These are phyloP conservation scores for Parsonsia alboflavescens DNA, from an alignment of 257 asterid species.

Conservation along the genomic window DNA sequence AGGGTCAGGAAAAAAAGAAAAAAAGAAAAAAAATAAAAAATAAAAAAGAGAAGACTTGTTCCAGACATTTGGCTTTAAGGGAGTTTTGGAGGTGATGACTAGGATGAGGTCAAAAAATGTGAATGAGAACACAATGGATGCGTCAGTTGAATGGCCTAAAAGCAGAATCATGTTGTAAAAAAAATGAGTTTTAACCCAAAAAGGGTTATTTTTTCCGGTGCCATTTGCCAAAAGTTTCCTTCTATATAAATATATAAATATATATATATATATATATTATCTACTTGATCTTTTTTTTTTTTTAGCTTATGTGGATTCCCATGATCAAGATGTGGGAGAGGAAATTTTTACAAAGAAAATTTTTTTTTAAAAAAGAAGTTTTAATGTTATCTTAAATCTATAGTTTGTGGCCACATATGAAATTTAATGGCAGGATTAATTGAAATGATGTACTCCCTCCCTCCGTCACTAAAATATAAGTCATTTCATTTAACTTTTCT, in stretches of 20 bases:
- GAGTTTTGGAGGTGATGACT: constrained; percentile 19
- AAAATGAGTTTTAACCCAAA: neutral
- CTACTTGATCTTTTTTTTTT: neutral
- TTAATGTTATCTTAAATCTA: too few relatives aligned
- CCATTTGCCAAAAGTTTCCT: neutral
- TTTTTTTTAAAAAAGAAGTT: too few relatives aligned
- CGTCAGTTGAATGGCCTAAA: neutral
- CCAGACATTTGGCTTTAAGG: constrained; percentile 20
- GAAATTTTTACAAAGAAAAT: neutral
- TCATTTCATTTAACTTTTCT: too few relatives aligned
- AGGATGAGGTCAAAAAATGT: constrained; percentile 9
- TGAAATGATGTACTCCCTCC: too few relatives aligned
- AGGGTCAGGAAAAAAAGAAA: neutral
- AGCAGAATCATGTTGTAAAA: neutral
- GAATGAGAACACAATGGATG: neutral
- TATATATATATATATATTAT: too few relatives aligned
- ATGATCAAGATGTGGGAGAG: neutral
- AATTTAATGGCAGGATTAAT: too few relatives aligned
- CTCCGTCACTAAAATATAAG: too few relatives aligned
- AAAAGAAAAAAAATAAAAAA: too few relatives aligned
- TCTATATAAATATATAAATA: too few relatives aligned
- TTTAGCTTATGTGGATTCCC: constrained; percentile 2
- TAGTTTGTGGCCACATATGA: too few relatives aligned
- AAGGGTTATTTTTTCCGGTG: neutral
- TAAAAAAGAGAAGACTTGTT: neutral